Evolutionary conservation across 176 grass and related monocot species (phyloP).

Genomic region (Oryza brachyantha): DNA sequence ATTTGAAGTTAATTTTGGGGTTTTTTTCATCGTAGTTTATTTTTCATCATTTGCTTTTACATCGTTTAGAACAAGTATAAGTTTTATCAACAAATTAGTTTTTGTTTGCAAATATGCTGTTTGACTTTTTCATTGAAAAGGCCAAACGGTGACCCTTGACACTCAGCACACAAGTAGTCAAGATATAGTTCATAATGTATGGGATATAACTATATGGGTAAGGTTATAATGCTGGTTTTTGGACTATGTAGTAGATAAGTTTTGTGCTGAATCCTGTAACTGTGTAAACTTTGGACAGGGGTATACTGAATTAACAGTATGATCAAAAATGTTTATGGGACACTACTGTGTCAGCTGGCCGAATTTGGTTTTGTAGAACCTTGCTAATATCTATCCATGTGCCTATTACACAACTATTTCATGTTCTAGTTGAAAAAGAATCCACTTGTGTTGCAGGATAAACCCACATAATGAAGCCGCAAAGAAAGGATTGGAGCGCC

Average conservation of each 20-base stretch:
- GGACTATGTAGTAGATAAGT: not conserved
- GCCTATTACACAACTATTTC: not conserved
- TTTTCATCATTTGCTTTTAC: too few species aligned
- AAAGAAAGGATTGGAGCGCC: slow-evolving; percentile 87
- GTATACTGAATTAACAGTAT: not conserved
- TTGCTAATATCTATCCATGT: not conserved
- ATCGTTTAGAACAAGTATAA: too few species aligned
- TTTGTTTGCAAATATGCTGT: too few species aligned
- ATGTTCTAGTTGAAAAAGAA: not conserved
- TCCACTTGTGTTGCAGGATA: slow-evolving; percentile 54
- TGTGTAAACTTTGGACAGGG: not conserved
- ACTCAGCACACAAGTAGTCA: not conserved
- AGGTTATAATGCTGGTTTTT: not conserved
- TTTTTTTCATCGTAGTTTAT: too few species aligned
- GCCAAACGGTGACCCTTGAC: too few species aligned
- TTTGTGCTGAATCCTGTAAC: slow-evolving; percentile 1
- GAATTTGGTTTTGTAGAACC: not conserved
- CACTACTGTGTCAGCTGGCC: not conserved
- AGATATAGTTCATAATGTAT: not conserved
- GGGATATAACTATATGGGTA: not conserved
- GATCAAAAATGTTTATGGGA: not conserved
- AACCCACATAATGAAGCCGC: slow-evolving; percentile 91
- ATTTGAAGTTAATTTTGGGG: too few species aligned
- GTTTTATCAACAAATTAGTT: too few species aligned
- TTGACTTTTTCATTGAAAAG: too few species aligned